These are phyloP conservation scores for Teratosphaeria pseudoeucalypti DNA, from an alignment of 2,329 filamentous ascomycete species.

Conservation along the genomic window DNA sequence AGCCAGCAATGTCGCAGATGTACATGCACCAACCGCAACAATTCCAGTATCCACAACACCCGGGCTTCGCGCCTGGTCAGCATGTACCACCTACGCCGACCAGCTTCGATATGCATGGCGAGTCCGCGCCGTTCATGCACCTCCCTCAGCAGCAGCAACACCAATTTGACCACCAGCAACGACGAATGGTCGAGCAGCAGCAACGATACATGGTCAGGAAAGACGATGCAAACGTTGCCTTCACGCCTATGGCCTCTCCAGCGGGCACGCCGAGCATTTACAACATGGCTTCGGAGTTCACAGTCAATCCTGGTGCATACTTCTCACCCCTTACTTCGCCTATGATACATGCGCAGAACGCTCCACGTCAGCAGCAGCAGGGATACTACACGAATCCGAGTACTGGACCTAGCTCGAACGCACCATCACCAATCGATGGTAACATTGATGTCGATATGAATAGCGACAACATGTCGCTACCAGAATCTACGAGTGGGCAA, in stretches of 20 bases:
- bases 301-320: constrained; percentile 55
- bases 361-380: constrained; percentile 29
- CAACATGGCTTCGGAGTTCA: constrained; percentile 43
- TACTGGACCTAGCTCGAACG: constrained; percentile 43
- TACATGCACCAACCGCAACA: constrained; percentile 20
- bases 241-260: constrained; percentile 74
- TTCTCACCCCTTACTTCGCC: constrained; percentile 78
- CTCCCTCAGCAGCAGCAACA: constrained; percentile 39
- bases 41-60: constrained; percentile 27
- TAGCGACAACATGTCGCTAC: constrained; percentile 12
- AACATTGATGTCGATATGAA: constrained; percentile 32
- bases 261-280: constrained; percentile 67
- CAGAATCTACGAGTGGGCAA: constrained; percentile 27
- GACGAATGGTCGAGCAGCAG: constrained; percentile 49
- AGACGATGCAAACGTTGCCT: constrained; percentile 49
- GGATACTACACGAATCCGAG: constrained; percentile 40
- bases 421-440: constrained; percentile 36
- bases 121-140: constrained; percentile 47
- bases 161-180: constrained; percentile 36
- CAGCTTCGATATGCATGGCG: constrained; percentile 63
- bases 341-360: constrained; percentile 60
- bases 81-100: constrained; percentile 68
- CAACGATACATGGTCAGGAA: constrained; percentile 54
- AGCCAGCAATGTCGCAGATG: constrained; percentile 16
- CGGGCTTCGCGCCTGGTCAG: constrained; percentile 38